Conservation (phyloP, 345 rosid genomes). For the Tarenaya hassleriana region DNA sequence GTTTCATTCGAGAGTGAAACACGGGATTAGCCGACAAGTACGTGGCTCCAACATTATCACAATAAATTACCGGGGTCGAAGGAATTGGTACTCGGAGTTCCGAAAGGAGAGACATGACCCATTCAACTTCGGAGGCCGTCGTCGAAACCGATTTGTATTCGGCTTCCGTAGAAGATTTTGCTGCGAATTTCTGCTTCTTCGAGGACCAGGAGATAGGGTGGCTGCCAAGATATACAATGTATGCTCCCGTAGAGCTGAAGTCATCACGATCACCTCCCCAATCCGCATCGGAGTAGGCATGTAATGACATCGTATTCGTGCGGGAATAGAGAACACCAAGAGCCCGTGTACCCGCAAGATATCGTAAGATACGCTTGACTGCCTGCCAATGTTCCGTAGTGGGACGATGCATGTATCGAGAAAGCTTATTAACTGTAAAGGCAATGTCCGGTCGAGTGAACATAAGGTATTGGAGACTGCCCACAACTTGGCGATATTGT, state of each 20-base stretch:
- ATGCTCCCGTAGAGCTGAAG: not conserved
- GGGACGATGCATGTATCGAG: not conserved
- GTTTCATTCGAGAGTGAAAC: not conserved
- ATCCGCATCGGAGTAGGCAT: not conserved
- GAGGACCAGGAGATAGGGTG: not conserved
- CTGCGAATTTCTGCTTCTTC: not conserved
- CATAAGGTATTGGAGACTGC: not conserved
- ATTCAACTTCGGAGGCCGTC: not conserved
- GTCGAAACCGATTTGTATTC: not conserved
- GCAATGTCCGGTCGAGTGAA: not conserved
- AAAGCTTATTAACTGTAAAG: not conserved
- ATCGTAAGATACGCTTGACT: not conserved
- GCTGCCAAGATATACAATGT: not conserved
- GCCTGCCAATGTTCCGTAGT: not conserved
- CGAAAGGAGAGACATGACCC: not conserved
- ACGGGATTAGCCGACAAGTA: not conserved
- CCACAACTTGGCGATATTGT: not conserved
- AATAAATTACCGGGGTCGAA: not conserved
- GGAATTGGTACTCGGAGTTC: not conserved
- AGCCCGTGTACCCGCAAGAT: not conserved
- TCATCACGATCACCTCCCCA: not conserved
- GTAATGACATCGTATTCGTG: not conserved
- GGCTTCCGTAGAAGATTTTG: not conserved
- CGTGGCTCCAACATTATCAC: slow-evolving; percentile 2
- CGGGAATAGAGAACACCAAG: not conserved